Evolutionary conservation across 1,139 yeast species (phyloP).

Genomic region (Trichomonascaceae sp.): DNA sequence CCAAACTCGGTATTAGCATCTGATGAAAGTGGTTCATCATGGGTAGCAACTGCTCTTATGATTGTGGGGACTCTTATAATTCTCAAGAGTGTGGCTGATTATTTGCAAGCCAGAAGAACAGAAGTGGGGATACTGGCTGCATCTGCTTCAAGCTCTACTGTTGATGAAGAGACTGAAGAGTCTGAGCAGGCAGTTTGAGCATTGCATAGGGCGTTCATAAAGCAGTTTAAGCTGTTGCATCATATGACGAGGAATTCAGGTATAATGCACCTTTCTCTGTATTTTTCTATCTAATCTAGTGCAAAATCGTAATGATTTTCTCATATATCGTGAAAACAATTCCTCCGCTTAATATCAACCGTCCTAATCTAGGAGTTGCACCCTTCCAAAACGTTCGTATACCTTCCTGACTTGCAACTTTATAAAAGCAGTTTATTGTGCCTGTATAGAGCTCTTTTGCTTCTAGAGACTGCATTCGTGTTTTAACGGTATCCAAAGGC

Average conservation of each 20-base stretch:
- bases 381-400: conserved; percentile 93
- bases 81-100: conserved; percentile 63
- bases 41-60: conserved; percentile 51
- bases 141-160: not conserved
- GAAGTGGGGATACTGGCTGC: conserved; percentile 48
- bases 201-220: no score
- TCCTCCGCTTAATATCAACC: conserved; percentile 89
- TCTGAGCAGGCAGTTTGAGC: not conserved
- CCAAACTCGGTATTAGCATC: conserved; percentile 7
- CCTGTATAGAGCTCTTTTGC: conserved; percentile 65
- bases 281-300: conserved; percentile 8
- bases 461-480: conserved; percentile 93
- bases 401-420: conserved; percentile 85
- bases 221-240: no score
- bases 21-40: conserved; percentile 14
- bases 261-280: not conserved
- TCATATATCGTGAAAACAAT: conserved; percentile 93
- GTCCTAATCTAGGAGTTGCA: conserved; percentile 92
- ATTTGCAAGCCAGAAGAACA: conserved; percentile 67
- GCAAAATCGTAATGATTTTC: conserved; percentile 62
- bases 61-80: conserved; percentile 64
- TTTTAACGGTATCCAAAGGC: conserved; percentile 97
- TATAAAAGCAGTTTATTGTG: conserved; percentile 74
- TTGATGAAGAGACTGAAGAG: conserved; percentile 8
- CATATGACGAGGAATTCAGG: no score